phyloP scores from a whole-genome alignment of 2,329 filamentous ascomycete species.

The Drechslerella dactyloides region DNA sequence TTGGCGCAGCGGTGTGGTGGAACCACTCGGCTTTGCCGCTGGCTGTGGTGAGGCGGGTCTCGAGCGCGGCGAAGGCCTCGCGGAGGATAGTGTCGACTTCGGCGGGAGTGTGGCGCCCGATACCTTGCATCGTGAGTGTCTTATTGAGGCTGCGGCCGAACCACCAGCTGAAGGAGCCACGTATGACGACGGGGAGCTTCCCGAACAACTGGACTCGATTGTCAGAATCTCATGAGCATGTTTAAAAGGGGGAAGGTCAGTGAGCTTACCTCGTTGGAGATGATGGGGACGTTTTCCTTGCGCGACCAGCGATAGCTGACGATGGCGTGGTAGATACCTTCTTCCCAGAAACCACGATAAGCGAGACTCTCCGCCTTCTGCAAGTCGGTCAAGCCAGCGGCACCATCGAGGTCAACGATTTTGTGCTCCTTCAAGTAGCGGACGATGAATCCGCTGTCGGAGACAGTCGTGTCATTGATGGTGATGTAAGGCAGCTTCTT shows the following conservation, averaged over 20 bases:
- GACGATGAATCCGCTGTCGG: conserved; percentile 41
- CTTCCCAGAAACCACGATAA: conserved; percentile 43
- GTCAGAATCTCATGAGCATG: neutral
- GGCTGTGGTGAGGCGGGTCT: conserved; percentile 23
- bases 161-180: conserved; percentile 43
- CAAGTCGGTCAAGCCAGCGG: conserved; percentile 18
- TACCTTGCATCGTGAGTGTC: conserved; percentile 28
- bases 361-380: conserved; percentile 36
- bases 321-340: conserved; percentile 32
- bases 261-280: conserved; percentile 28
- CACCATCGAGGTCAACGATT: conserved; percentile 39
- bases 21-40: conserved; percentile 28
- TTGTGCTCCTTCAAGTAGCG: conserved; percentile 32
- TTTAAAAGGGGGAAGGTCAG: neutral
- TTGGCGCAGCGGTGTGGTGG: conserved; percentile 26
- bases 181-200: conserved; percentile 29
- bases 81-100: conserved; percentile 40
- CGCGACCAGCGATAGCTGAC: conserved; percentile 37
- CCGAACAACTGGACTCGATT: conserved; percentile 25
- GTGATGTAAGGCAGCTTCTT: conserved; percentile 41
- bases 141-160: conserved; percentile 26
- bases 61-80: conserved; percentile 34
- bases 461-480: conserved; percentile 22
- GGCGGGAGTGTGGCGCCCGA: conserved; percentile 39
- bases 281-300: conserved; percentile 37